Conservation (phyloP, 179 eudicot genomes). For the Carnegiea gigantea region DNA sequence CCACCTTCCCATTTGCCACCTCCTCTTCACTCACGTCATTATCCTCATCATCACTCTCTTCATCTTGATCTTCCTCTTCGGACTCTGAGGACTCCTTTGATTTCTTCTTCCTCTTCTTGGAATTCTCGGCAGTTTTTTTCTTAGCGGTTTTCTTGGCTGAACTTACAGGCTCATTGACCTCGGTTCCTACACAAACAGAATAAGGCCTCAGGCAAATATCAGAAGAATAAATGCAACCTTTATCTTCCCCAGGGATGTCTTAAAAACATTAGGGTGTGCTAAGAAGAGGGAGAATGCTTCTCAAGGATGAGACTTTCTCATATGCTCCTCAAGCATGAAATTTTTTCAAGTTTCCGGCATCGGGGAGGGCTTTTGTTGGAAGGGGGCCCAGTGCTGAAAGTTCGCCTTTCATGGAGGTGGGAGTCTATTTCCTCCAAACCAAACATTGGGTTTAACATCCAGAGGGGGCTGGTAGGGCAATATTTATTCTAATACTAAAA, state of each 20-base stretch:
- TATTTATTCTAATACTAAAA: too few relatives aligned
- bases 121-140: slow-evolving; percentile 46
- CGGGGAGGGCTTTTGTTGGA: too few relatives aligned
- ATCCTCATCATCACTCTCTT: slow-evolving; percentile 29
- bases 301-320: not conserved
- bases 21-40: slow-evolving; percentile 38
- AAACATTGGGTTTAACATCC: too few relatives aligned
- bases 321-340: not conserved
- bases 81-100: slow-evolving; percentile 51
- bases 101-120: slow-evolving; percentile 59
- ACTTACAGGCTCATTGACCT: slow-evolving; percentile 37
- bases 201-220: not conserved
- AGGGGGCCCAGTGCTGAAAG: too few relatives aligned
- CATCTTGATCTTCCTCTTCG: slow-evolving; percentile 44
- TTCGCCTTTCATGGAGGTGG: too few relatives aligned
- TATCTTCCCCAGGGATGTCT: not conserved
- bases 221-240: not conserved
- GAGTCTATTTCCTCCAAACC: too few relatives aligned
- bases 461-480: too few relatives aligned
- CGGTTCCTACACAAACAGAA: slow-evolving; percentile 34
- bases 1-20: slow-evolving; percentile 51
- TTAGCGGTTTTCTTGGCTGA: slow-evolving; percentile 45
- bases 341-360: too few relatives aligned
- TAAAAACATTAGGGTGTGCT: not conserved
- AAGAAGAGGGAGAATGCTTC: not conserved